Percentiles rank a stretch among this genome's conserved stretches.
phyloP scores from a whole-genome alignment of 106 monocot genomes.

The Agapanthus africanus region DNA sequence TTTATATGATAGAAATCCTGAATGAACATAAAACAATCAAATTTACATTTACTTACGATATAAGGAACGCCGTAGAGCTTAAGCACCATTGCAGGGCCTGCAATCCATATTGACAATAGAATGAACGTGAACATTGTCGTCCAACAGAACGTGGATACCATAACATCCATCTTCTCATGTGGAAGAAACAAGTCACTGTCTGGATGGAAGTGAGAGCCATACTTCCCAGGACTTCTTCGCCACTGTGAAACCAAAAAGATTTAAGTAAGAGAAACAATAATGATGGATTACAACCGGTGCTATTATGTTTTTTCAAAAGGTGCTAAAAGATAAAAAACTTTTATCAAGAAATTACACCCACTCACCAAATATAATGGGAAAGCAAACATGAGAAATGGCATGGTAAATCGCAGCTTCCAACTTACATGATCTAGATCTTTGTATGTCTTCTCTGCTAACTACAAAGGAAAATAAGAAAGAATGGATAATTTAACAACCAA shows the following conservation, averaged over 20 bases:
- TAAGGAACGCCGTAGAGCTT: constrained; percentile 67
- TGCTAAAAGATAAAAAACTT: too few relatives aligned
- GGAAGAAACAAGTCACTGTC: constrained; percentile 49
- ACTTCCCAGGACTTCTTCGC: constrained; percentile 63
- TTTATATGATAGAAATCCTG: background rate
- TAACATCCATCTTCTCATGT: constrained; percentile 36
- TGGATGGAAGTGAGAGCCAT: constrained; percentile 66
- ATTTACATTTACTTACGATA: constrained; percentile 21
- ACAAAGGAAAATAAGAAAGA: background rate
- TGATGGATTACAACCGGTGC: background rate
- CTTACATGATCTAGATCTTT: constrained; percentile 18
- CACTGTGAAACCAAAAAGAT: constrained; percentile 20
- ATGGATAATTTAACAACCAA: too few relatives aligned
- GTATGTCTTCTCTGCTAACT: constrained; percentile 29
- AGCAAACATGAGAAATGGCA: constrained; percentile 46
- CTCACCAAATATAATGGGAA: constrained; percentile 52
- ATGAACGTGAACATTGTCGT: constrained; percentile 37
- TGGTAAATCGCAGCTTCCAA: constrained; percentile 37
- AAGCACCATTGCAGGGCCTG: constrained; percentile 38
- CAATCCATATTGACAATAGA: constrained; percentile 16
- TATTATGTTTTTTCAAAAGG: background rate
- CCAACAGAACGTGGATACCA: constrained; percentile 61
- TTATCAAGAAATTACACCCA: too few relatives aligned
- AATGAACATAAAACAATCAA: background rate
- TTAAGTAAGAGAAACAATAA: background rate